A percentile compares a stretch with the other conserved stretches of the same genome.
Conservation (phyloP, 129 eudicot genomes). For the Oenanthe sinensis region DNA sequence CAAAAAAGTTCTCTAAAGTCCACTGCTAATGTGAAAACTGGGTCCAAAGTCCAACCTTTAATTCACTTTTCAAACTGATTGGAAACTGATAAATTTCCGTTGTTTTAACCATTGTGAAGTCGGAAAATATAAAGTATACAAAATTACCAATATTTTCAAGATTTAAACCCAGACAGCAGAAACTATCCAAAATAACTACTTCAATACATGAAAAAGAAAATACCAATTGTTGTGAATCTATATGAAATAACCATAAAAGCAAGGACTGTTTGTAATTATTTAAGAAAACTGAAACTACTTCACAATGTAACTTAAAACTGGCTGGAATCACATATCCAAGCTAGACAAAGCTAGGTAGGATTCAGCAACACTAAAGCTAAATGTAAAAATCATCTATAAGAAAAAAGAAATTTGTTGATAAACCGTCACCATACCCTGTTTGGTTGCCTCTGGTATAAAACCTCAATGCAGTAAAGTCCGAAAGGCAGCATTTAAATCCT, state of each 20-base stretch:
- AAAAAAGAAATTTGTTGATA: not conserved
- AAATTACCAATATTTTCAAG: no score
- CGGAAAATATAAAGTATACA: not conserved
- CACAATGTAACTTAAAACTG: not conserved
- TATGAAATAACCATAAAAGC: not conserved
- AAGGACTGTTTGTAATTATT: not conserved
- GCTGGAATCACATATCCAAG: conserved; percentile 3
- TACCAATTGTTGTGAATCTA: not conserved
- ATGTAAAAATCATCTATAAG: not conserved
- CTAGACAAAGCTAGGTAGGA: not conserved
- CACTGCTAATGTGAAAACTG: no score
- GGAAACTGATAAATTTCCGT: no score
- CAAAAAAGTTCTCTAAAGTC: no score
- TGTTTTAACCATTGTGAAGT: not conserved
- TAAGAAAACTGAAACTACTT: not conserved
- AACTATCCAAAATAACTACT: not conserved
- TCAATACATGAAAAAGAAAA: not conserved
- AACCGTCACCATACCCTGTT: not conserved
- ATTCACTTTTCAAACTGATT: no score
- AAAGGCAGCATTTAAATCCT: not conserved
- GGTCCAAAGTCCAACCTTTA: no score
- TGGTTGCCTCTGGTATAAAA: not conserved
- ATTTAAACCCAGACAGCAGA: not conserved
- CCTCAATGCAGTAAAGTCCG: not conserved
- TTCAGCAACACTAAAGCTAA: not conserved